A percentile compares a stretch with the other conserved stretches of the same genome.
phyloP scores from a whole-genome alignment of 257 asterid genomes.

The Scutellaria galericulata region DNA sequence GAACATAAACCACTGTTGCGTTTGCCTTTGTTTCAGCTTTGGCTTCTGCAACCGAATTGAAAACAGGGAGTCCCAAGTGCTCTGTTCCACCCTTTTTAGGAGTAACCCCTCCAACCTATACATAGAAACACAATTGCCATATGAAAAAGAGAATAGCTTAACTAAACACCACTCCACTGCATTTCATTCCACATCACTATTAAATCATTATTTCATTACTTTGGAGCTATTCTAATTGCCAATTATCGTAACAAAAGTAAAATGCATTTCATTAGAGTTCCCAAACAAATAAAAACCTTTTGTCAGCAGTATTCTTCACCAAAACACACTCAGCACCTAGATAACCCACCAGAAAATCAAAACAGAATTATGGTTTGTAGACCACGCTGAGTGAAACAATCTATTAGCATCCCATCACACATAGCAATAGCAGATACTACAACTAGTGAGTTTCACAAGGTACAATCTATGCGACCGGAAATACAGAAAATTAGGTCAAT shows the following conservation, averaged over 20 bases:
- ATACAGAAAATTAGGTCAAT: neutral
- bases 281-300: neutral
- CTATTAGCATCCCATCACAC: no score
- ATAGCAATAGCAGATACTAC: no score
- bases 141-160: neutral
- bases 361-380: neutral
- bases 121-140: slow-evolving; percentile 7
- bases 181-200: slow-evolving; percentile 5
- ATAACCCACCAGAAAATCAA: neutral
- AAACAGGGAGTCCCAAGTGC: slow-evolving; percentile 95
- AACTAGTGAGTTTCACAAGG: no score
- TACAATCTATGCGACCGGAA: no score
- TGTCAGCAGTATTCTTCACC: neutral
- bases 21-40: slow-evolving; percentile 91
- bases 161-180: neutral
- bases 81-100: slow-evolving; percentile 96
- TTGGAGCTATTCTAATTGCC: slow-evolving; percentile 9
- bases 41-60: slow-evolving; percentile 89
- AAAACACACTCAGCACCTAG: neutral
- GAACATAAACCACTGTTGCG: slow-evolving; percentile 92
- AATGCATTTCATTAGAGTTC: neutral
- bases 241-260: neutral
- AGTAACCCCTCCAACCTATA: slow-evolving; percentile 96
- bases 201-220: neutral
- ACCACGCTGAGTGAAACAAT: no score